Evolutionary conservation across 768 basidiomycete species (phyloP).

Genomic region (Leccinum pellstonianum): DNA sequence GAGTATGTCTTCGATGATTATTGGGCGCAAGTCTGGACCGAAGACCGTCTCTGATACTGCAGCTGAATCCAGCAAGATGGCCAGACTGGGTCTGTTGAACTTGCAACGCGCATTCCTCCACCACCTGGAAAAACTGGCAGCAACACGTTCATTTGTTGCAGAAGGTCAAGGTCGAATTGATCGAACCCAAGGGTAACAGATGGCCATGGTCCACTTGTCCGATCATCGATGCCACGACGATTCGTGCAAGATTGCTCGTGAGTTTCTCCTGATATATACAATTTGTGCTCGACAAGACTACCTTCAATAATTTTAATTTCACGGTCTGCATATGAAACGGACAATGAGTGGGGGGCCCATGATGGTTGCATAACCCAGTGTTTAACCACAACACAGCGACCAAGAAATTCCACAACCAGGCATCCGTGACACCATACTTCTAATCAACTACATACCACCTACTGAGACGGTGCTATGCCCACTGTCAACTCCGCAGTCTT

Average conservation of each 20-base stretch:
- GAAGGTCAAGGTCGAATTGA: conserved; percentile 70
- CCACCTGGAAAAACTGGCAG: conserved; percentile 46
- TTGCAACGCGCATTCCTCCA: conserved; percentile 81
- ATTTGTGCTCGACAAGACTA: not conserved
- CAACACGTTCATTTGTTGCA: conserved; percentile 65
- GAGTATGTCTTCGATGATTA: conserved; percentile 4
- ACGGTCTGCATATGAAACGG: no score
- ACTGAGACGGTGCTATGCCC: not conserved
- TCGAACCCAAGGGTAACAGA: conserved; percentile 52
- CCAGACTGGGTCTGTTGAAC: conserved; percentile 67
- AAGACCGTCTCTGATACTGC: conserved; percentile 12
- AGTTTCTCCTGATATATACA: conserved; percentile 22
- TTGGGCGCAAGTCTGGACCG: not conserved
- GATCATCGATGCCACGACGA: conserved; percentile 45
- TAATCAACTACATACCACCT: not conserved
- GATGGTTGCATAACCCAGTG: no score
- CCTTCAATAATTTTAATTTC: conserved; percentile 26
- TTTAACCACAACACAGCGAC: not conserved
- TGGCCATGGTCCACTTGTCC: conserved; percentile 84
- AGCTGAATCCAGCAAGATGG: conserved; percentile 52
- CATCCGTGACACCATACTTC: not conserved
- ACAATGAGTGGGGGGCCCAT: no score
- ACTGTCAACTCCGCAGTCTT: conserved; percentile 52
- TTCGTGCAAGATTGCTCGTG: conserved; percentile 77
- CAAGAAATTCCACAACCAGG: no score